A percentile compares a stretch with the other conserved stretches of the same genome.
phyloP scores from a whole-genome alignment of 805 yeast genomes.

The Zygosaccharomyces siamensis region DNA sequence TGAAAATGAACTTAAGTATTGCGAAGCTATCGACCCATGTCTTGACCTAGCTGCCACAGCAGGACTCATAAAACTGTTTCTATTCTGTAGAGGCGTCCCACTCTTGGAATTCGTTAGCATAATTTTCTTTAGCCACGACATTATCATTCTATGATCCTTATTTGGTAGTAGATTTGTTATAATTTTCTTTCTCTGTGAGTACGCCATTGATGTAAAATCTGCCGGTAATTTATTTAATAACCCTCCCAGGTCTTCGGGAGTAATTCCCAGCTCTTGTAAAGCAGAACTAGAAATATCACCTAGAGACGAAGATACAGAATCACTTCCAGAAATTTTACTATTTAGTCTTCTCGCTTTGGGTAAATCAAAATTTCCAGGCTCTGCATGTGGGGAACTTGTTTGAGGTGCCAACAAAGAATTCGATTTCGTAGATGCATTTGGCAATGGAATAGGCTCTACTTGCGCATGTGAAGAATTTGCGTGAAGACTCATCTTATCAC shows the following conservation, averaged over 20 bases:
- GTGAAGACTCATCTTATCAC: background rate
- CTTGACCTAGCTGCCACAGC: constrained; percentile 17
- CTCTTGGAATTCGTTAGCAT: constrained; percentile 26
- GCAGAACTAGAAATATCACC: constrained; percentile 15
- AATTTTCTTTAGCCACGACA: constrained; percentile 28
- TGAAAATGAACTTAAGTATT: constrained; percentile 32
- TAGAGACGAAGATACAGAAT: constrained; percentile 19
- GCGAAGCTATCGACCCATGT: constrained; percentile 34
- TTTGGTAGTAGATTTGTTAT: constrained; percentile 36
- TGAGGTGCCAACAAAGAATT: constrained; percentile 14
- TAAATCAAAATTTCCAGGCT: constrained; percentile 2
- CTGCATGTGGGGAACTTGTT: constrained; percentile 6
- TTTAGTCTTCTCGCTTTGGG: background rate
- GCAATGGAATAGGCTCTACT: constrained; percentile 37
- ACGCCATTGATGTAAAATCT: constrained; percentile 52
- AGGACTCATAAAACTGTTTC: constrained; percentile 4
- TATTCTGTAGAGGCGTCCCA: constrained; percentile 19
- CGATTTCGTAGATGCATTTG: constrained; percentile 18
- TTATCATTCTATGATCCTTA: constrained; percentile 34
- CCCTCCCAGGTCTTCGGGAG: constrained; percentile 30
- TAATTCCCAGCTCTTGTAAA: constrained; percentile 17
- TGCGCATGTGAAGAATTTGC: constrained; percentile 32
- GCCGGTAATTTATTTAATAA: constrained; percentile 41
- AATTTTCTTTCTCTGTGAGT: constrained; percentile 52
- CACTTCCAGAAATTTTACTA: background rate